Evolutionary conservation across 2,329 filamentous ascomycete genomes (phyloP).

Genomic region (Beauveria australis): DNA sequence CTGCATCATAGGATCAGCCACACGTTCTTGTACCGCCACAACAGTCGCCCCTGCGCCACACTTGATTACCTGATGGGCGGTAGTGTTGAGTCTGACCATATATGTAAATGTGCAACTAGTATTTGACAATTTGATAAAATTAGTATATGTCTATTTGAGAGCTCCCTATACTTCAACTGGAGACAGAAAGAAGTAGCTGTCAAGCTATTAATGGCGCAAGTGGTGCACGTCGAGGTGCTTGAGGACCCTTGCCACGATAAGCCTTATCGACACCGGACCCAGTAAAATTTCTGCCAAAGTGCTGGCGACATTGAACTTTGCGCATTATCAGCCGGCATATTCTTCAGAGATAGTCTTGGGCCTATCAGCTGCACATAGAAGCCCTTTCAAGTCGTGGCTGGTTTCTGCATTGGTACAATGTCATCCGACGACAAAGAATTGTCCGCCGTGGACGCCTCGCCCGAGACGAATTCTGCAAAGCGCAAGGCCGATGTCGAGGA

Average conservation of each 20-base stretch:
- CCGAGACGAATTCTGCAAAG: constrained; percentile 37
- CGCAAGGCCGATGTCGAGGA: constrained; percentile 64
- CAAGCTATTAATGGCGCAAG: not conserved
- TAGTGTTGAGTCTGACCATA: no score
- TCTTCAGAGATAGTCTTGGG: not conserved
- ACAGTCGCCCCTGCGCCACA: no score
- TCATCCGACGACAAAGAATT: constrained; percentile 1
- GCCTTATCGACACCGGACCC: constrained; percentile 4
- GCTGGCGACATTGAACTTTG: not conserved
- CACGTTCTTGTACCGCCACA: no score
- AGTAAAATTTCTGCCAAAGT: constrained; percentile 7
- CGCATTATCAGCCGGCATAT: not conserved
- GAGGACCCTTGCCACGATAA: not conserved
- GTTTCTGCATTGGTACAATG: not conserved
- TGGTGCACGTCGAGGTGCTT: not conserved
- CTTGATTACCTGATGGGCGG: no score
- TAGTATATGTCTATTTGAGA: no score
- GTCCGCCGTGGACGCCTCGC: constrained; percentile 12
- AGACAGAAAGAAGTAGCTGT: not conserved
- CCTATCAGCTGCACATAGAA: not conserved
- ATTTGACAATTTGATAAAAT: no score
- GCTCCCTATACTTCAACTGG: no score
- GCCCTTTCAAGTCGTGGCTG: not conserved
- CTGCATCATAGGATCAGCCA: no score
- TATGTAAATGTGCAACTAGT: no score